Evolutionary conservation across 306 rosid genomes (phyloP).

Genomic region (Acmispon strigosus): DNA sequence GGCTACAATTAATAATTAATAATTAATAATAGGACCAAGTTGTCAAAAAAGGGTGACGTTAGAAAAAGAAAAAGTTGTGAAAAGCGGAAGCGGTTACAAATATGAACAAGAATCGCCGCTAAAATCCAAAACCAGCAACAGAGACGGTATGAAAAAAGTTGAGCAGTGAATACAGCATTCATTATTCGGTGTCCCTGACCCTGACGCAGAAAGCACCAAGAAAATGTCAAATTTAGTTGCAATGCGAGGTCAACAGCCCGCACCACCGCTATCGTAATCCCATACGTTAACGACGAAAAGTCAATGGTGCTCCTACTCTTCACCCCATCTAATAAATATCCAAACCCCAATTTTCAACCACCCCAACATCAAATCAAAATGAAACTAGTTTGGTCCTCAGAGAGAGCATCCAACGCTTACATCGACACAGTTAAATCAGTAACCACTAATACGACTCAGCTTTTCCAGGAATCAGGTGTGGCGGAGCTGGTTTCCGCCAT

Average conservation of each 20-base stretch:
- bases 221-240: background rate
- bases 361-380: constrained; percentile 15
- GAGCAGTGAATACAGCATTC: background rate
- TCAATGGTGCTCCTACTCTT: constrained; percentile 36
- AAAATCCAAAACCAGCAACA: constrained; percentile 16
- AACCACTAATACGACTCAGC: constrained; percentile 26
- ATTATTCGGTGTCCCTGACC: background rate
- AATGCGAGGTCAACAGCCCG: too few relatives aligned
- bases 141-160: background rate
- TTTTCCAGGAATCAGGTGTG: constrained; percentile 60
- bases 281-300: constrained; percentile 37
- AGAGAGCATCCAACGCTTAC: constrained; percentile 77
- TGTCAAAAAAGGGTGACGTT: background rate
- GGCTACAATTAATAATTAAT: background rate
- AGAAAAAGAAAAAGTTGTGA: background rate
- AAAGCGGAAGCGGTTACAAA: background rate
- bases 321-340: background rate
- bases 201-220: constrained; percentile 7
- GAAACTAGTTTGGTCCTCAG: constrained; percentile 96
- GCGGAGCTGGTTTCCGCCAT: constrained; percentile 84
- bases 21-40: too few relatives aligned
- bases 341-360: background rate
- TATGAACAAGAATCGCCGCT: background rate
- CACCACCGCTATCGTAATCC: constrained; percentile 22
- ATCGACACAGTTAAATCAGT: constrained; percentile 79